These are phyloP conservation scores for Eucommia ulmoides DNA, from an alignment of 257 asterid species.

Conservation along the genomic window DNA sequence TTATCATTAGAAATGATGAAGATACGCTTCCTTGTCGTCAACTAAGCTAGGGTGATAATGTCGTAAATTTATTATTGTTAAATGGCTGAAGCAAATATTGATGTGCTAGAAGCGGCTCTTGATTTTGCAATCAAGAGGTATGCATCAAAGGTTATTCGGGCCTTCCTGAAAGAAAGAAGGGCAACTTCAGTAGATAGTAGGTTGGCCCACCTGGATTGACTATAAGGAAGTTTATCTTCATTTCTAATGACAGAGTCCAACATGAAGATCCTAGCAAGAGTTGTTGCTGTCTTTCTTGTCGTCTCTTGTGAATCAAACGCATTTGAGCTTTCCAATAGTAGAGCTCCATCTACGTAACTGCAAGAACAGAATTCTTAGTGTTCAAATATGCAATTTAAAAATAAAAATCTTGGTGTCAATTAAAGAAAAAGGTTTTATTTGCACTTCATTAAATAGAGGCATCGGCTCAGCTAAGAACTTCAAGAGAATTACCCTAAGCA, in stretches of 20 bases:
- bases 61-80: slow-evolving; percentile 68
- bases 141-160: slow-evolving; percentile 74
- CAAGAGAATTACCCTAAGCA: slow-evolving; percentile 84
- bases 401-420: not conserved
- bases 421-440: slow-evolving; percentile 9
- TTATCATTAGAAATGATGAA: slow-evolving; percentile 92
- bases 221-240: slow-evolving; percentile 96
- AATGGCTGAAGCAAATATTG: slow-evolving; percentile 37
- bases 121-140: slow-evolving; percentile 81
- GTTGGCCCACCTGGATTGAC: slow-evolving; percentile 43
- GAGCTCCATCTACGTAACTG: slow-evolving; percentile 90
- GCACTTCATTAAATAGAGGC: slow-evolving; percentile 85
- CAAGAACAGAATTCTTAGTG: slow-evolving; percentile 11
- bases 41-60: slow-evolving; percentile 93
- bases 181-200: slow-evolving; percentile 69
- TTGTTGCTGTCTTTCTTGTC: slow-evolving; percentile 88
- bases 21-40: slow-evolving; percentile 97
- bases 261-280: slow-evolving; percentile 86
- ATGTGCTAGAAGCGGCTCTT: slow-evolving; percentile 67
- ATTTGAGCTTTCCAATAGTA: slow-evolving; percentile 79
- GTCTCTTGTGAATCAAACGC: slow-evolving; percentile 99
- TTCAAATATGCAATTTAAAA: slow-evolving; percentile 7
- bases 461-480: slow-evolving; percentile 97
- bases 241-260: slow-evolving; percentile 95
- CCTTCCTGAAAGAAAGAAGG: slow-evolving; percentile 92